Evolutionary conservation across 2,329 filamentous ascomycete species (phyloP).

Genomic region (Penicillium corylophilum): DNA sequence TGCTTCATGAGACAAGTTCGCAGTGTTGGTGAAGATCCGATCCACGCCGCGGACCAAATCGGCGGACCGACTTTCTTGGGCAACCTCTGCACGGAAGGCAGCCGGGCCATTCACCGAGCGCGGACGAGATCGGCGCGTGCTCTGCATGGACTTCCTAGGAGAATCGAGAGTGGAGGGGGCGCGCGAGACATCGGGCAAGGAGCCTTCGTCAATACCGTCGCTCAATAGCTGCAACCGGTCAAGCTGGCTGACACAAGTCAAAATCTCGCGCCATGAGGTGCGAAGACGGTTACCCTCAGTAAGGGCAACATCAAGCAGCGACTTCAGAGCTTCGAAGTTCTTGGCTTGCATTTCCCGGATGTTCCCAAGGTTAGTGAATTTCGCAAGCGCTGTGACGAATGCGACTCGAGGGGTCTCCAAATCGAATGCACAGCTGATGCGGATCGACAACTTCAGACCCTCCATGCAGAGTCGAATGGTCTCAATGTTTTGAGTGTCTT

Average conservation of each 20-base stretch:
- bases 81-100: constrained; percentile 73
- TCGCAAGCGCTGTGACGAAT: constrained; percentile 88
- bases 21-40: constrained; percentile 94
- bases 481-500: constrained; percentile 89
- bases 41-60: constrained; percentile 92
- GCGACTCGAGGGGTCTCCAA: constrained; percentile 90
- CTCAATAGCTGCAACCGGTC: constrained; percentile 94
- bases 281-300: constrained; percentile 87
- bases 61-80: constrained; percentile 85
- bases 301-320: constrained; percentile 85
- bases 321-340: constrained; percentile 92
- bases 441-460: constrained; percentile 89
- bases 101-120: constrained; percentile 50
- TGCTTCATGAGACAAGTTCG: constrained; percentile 85
- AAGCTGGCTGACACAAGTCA: constrained; percentile 93
- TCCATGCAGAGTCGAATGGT: constrained; percentile 91
- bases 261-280: constrained; percentile 90
- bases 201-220: constrained; percentile 88
- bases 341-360: constrained; percentile 92
- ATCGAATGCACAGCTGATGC: constrained; percentile 90
- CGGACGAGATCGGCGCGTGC: constrained; percentile 49
- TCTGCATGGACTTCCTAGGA: constrained; percentile 66
- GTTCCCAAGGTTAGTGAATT: constrained; percentile 94
- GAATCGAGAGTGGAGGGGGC: constrained; percentile 61
- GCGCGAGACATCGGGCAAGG: constrained; percentile 87